Evolutionary conservation across 1,284 basidiomycete species (phyloP).

Genomic region (Trametes sp.): DNA sequence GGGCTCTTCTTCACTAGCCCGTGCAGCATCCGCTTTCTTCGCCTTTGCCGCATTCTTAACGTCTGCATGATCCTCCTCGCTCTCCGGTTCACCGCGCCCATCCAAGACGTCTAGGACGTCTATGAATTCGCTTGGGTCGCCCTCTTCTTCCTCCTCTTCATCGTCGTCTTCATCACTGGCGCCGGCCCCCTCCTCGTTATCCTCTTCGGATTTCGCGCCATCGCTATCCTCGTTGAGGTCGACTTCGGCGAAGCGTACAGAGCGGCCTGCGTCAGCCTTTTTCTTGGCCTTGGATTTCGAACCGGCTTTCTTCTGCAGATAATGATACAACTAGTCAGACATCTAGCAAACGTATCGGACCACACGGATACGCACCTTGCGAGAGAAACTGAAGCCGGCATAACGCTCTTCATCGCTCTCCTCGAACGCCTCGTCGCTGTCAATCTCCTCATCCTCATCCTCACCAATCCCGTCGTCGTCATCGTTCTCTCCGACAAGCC

Average conservation of each 20-base stretch:
- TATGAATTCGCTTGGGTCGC: conserved; percentile 66
- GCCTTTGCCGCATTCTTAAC: conserved; percentile 25
- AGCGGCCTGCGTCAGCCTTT: conserved; percentile 32
- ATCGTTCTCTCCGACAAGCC: conserved; percentile 64
- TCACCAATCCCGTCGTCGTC: conserved; percentile 63
- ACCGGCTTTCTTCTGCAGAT: conserved; percentile 23
- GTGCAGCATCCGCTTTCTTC: conserved; percentile 7
- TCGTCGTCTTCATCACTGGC: conserved; percentile 44
- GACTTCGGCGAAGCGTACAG: conserved; percentile 59
- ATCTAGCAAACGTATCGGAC: too few relatives aligned
- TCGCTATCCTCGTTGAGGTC: conserved; percentile 72
- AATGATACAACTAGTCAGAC: too few relatives aligned
- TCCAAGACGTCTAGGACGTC: conserved; percentile 75
- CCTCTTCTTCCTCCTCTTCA: conserved; percentile 58
- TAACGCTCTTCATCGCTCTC: conserved; percentile 85
- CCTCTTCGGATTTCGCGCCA: conserved; percentile 43
- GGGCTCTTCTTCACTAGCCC: conserved; percentile 4
- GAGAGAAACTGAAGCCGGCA: conserved; percentile 65
- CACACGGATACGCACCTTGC: conserved; percentile 50
- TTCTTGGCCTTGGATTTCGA: conserved; percentile 29
- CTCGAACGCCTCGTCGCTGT: conserved; percentile 82
- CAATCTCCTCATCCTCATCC: conserved; percentile 82
- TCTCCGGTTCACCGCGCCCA: conserved; percentile 61
- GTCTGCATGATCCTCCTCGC: conserved; percentile 34
- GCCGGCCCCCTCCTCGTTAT: conserved; percentile 37